A percentile compares a stretch with the other conserved stretches of the same genome.
Evolutionary conservation across 2,329 filamentous ascomycete species (phyloP).

Genomic region (Herpotrichia juniperi): DNA sequence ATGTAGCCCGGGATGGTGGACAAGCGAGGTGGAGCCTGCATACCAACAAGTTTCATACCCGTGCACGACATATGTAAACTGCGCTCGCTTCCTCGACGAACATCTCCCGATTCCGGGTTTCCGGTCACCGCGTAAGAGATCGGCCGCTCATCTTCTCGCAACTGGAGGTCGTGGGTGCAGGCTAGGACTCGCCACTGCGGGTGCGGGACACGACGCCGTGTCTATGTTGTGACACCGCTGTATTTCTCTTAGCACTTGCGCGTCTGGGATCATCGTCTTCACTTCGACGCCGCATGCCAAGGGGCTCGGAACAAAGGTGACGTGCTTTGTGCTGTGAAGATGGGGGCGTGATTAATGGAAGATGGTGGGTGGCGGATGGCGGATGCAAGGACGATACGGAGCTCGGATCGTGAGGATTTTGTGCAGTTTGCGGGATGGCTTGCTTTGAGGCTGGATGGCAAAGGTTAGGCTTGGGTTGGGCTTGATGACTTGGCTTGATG

Average conservation of each 20-base stretch:
- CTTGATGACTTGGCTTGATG: no score
- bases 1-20: no score
- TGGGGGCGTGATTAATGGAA: not conserved
- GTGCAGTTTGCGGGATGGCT: not conserved
- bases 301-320: not conserved
- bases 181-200: no score
- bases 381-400: no score
- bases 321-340: not conserved
- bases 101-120: not conserved
- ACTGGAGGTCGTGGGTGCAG: not conserved
- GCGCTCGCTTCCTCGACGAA: not conserved
- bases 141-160: no score
- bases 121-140: not conserved
- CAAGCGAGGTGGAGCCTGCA: no score
- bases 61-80: not conserved
- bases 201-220: no score
- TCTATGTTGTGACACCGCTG: not conserved
- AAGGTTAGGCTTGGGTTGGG: no score
- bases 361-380: no score
- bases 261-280: no score
- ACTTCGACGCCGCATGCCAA: not conserved
- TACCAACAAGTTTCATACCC: not conserved
- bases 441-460: not conserved
- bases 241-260: not conserved
- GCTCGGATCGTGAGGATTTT: not conserved